Conservation (phyloP, 176 grass and related monocot species). For the Cenchrus americanus region DNA sequence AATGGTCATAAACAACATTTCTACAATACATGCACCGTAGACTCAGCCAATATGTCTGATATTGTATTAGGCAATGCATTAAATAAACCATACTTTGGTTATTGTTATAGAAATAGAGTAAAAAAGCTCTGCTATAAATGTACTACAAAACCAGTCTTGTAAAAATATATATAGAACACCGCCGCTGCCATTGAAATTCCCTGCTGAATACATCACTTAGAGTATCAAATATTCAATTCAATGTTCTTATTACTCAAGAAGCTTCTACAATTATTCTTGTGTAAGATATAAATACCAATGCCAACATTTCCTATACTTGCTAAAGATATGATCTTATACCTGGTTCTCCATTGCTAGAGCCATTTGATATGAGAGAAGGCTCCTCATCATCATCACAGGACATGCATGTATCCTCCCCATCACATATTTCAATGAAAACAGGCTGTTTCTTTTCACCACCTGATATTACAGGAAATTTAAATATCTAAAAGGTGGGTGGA, state of each 20-base stretch:
- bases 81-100: background rate
- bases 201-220: background rate
- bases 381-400: constrained; percentile 16
- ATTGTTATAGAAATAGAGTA: background rate
- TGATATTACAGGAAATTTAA: background rate
- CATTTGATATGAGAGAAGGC: background rate
- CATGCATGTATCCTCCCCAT: constrained; percentile 16
- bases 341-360: background rate
- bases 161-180: background rate
- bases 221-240: constrained; percentile 5
- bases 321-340: constrained; percentile 12
- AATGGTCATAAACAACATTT: background rate
- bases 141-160: background rate
- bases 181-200: background rate
- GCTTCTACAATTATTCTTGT: background rate
- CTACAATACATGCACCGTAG: background rate
- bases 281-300: background rate
- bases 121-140: background rate
- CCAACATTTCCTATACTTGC: background rate
- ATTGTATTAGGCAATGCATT: background rate
- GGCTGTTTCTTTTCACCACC: constrained; percentile 2
- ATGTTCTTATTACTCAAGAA: background rate
- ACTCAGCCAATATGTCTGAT: background rate
- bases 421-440: constrained; percentile 17
- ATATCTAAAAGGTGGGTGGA: background rate